phyloP scores from a whole-genome alignment of 1,284 basidiomycete species.

The Ceratobasidium sp. region DNA sequence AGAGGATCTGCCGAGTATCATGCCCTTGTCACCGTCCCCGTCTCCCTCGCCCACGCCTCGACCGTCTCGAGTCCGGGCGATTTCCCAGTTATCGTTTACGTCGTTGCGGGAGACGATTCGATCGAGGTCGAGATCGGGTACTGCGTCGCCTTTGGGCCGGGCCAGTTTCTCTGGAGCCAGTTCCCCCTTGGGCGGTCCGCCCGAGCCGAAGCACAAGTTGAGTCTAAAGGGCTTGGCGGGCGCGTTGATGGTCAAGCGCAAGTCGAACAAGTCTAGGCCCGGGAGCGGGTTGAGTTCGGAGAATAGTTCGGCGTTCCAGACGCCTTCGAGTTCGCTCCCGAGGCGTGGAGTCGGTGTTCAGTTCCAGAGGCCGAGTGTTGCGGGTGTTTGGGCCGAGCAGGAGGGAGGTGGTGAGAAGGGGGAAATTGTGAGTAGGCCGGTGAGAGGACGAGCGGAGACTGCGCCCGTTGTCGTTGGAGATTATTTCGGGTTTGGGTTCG shows the following conservation, averaged over 20 bases:
- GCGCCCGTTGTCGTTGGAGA: conserved; percentile 9
- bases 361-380: background rate
- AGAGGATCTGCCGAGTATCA: conserved; percentile 15
- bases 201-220: background rate
- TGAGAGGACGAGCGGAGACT: conserved; percentile 11
- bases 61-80: conserved; percentile 1
- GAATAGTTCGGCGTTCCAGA: background rate
- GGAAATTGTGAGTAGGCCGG: background rate
- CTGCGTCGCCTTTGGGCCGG: too few relatives aligned
- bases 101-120: conserved; percentile 1
- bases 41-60: background rate
- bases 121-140: background rate
- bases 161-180: too few relatives aligned
- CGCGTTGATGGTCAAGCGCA: background rate
- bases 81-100: conserved; percentile 13
- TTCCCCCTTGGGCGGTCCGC: background rate
- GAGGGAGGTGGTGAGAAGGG: background rate
- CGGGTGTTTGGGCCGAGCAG: conserved; percentile 14
- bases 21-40: conserved; percentile 1
- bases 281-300: background rate
- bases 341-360: background rate
- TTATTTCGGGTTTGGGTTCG: conserved; percentile 18
- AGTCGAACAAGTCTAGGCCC: background rate
- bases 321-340: conserved; percentile 13
- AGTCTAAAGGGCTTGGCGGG: conserved; percentile 17